Evolutionary conservation across 305 asterid species (phyloP), one percentile per base, ranked within the genome.

Genomic region (Fraxinus sp.): DNA sequence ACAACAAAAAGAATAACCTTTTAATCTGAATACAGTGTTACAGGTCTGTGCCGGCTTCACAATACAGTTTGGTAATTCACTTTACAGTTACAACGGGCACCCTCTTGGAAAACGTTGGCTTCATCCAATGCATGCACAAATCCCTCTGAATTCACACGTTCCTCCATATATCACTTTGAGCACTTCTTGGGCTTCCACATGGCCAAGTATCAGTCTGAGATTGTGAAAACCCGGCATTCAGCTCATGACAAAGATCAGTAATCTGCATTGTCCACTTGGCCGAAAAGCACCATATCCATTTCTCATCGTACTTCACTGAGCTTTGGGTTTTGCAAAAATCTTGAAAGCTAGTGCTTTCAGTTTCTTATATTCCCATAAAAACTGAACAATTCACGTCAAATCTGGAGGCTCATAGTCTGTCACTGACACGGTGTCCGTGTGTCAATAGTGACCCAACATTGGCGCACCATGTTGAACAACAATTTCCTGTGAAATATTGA

Each of bases 21-120:
- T 24, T 62, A 62, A 20, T 62, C 72, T 62, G 6, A 22, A 85
- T 86, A 86, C 79, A 83, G 66, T 64, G 87, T 83, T 80, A 88
- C 86, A 57, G 62, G 66, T 85, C 89, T 89, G 90, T 87, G 85
- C 90, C 85, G 52, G 84, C 81, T 46, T 81, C 86, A 66, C 46
- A 24, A 79, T 80, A 82, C 86, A 70, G 84, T 49, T 13, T 62
- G 72, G 72, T 62, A 0, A 62, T 22, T 8, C 26, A 24, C 72
- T 62, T 22, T 8, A 22, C 14, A 62, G 32, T 62, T 62, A 16
- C 72, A 22, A 62, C 30, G 30, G 30, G 71, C 32, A 20, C 30
- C 71, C 30, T 8, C 14, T 62, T 62, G 32, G 72, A 62, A 62
- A 24, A 62, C 30, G 7, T 2, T 62, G 68, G 72, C 30, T 62